Evolutionary conservation across 495 filamentous ascomycete genomes (phyloP), one percentile per base, ranked within the genome.

Genomic region (Endocarpon pusillum): DNA sequence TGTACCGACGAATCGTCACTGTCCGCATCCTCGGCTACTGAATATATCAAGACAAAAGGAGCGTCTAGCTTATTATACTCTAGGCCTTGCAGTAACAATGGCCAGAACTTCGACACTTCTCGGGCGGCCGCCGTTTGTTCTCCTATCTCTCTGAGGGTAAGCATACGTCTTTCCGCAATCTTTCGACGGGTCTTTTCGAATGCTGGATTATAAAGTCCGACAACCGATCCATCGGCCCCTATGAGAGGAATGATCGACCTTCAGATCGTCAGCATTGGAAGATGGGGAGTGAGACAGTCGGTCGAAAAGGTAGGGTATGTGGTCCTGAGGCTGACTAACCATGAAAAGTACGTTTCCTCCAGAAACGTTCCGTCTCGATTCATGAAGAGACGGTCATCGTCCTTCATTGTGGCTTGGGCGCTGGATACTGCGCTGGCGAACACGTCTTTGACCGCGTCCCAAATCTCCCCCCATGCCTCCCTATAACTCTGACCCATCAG

Each of bases 321-420:
- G 23, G 12, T 25, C 8, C 12, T 8, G 23, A 25, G 12, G 23
- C 8, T 8, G 23, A 31, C 28, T 31, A n/a, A 31, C 73, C 73
- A 79, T 35, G 66, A 67, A 49, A 79, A 79, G 43, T 71, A 78
- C 0, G 71, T 67, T 48, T 82, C 77, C 49, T 82, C 77, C 5
- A 76, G 41, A 33, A 61, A 75, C 2, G 62, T 63, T 31, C 69
- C 58, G n/a, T n/a, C n/a, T 11, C 77, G 61, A 29, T 58, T 59
- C 14, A 80, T 54, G 44, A 79, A 78, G 3, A 81, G 51, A 32
- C 64, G 62, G 44, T 81, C 76, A 43, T 81, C 75, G 41, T 81
- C 67, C 46, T 80, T 81, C 75, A 80, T 77, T 3, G 69, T 80
- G 2, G 75, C 72, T 45, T 75, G 63, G 3, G 75, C 77, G 2